Evolutionary conservation across 768 basidiomycete genomes (phyloP).

Genomic region (Exidia glandulosa): DNA sequence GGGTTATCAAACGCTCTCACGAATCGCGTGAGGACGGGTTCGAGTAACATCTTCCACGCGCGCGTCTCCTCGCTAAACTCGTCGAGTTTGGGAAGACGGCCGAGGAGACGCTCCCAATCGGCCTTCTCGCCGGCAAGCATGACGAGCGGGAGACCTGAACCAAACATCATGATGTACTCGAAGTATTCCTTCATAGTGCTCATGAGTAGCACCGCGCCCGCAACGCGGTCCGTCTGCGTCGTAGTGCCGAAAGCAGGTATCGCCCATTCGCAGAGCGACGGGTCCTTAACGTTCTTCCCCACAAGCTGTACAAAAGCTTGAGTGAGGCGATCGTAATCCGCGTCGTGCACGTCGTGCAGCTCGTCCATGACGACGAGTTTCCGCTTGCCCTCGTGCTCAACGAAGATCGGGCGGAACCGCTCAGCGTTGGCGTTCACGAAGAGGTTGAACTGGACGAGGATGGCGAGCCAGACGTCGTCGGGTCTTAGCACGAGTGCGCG

Average conservation of each 20-base stretch:
- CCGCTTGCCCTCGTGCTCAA: slow-evolving; percentile 23
- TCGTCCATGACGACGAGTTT: slow-evolving; percentile 15
- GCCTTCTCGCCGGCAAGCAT: no score
- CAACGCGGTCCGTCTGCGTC: slow-evolving; percentile 11
- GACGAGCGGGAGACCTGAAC: no score
- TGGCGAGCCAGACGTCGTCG: slow-evolving; percentile 39
- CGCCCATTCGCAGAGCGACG: no score
- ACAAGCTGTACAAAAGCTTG: neutral
- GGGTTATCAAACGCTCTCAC: neutral
- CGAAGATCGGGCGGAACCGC: slow-evolving; percentile 23
- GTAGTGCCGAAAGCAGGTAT: no score
- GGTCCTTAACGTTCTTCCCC: no score
- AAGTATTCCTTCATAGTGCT: no score
- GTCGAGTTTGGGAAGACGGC: neutral
- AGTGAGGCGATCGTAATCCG: slow-evolving; percentile 24
- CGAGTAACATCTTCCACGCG: neutral
- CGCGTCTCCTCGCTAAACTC: neutral
- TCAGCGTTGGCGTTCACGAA: slow-evolving; percentile 22
- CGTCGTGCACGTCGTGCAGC: slow-evolving; percentile 9
- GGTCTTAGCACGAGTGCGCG: slow-evolving; percentile 32
- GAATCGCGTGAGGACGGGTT: neutral
- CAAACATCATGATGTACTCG: no score
- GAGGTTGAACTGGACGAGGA: slow-evolving; percentile 27
- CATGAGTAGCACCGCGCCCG: no score
- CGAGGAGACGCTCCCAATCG: no score